Base-by-base conservation (phyloP, 1,284 basidiomycete species). In the Sutorius eximius region DNA sequence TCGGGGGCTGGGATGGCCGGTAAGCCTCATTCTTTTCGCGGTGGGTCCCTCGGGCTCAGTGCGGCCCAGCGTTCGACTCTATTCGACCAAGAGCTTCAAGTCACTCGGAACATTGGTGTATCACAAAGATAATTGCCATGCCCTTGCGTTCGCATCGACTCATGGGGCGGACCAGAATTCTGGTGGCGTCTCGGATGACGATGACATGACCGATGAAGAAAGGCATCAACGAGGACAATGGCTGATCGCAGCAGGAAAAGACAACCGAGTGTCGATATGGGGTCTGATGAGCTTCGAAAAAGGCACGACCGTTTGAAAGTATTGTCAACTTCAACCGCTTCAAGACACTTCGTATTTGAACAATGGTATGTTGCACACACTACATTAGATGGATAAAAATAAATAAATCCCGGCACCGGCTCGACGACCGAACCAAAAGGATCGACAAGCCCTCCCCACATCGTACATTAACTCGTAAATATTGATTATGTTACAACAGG, bases 1-100 rank as follows among this genome's bases (percentile, higher is more conserved):
- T 93, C 1, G 93, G 89, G 3, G 90, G 92, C 1, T 95, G 93
- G 93, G 93, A 95, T 61, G 93, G 93, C 33, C 83, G 79, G 93
- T 93, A 60, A 63, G 86, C 72, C 3, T 20, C 40, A 33, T 16
- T 29, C 30, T 33, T 50, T 16, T 45, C 33, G 5, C 30, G 27
- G 20, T 27, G 3, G 24, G 24, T 52, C 42, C 16, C 33, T 45
- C 8, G 51, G 20, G 32, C n/a, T 36, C 8, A 20, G 18, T 16
- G 38, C 34, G 7, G 16, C 24, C 3, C 64, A 94, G 92, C 55
- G 79, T 93, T 37, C 82, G 90, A 0, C 73, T 95, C 10, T 93
- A 87, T 71, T 88, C 91, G 0, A 86, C 88, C 5, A 86, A 84
- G 61, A 80, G 79, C 1, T 77, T 91, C 65, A 94, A 91, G 63